Evolutionary conservation across 352 stramenopile species (phyloP), one percentile per base, ranked within the genome.

Genomic region (Globisporangium solare): DNA sequence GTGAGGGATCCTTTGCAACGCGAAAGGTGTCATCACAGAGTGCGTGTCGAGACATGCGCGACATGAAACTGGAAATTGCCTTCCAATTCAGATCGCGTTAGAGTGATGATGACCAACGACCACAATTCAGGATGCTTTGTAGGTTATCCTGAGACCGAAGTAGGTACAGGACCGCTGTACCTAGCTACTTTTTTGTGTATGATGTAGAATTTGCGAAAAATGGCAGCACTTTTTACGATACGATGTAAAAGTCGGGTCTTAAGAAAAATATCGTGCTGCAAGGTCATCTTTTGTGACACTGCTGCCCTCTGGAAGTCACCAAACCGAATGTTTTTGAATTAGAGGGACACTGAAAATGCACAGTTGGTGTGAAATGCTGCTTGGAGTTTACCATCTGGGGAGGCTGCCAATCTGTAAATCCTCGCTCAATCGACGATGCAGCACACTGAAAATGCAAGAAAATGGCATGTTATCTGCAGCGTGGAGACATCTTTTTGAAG

Each of bases 111-210:
- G 39, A 43, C 39, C 17, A 32, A 35, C 27, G 5, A 35, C 27
- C 27, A 35, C 27, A 56, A 56, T 56, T 56, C 21, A 39, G 37
- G 37, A 40, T 47, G 51, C 37, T 18, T 43, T 47, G 43, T 53
- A 60, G 54, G 31, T 60, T 48, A 32, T 53, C 27, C 54, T 60
- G 31, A 17, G 54, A 54, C 13, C 39, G 39, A 60, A 46, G 35
- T 32, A 39, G 32, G 52, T 39, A 54, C 35, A 52, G 51, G 47
- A 18, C 42, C 10, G 3, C 27, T 35, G 27, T 11, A 35, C 27
- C 27, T 10, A 35, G 27, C 27, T 35, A 35, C 27, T 35, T 35
- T 35, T 35, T 35, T 35, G 27, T 35, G 27, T 35, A 6, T 10
- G 27, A 11, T 35, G 24, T 31, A 42, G 2, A 42, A 42, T 42